These are phyloP conservation scores for Parafenestella ontariensis DNA, from an alignment of 2,329 filamentous ascomycete genomes.

Conservation along the genomic window DNA sequence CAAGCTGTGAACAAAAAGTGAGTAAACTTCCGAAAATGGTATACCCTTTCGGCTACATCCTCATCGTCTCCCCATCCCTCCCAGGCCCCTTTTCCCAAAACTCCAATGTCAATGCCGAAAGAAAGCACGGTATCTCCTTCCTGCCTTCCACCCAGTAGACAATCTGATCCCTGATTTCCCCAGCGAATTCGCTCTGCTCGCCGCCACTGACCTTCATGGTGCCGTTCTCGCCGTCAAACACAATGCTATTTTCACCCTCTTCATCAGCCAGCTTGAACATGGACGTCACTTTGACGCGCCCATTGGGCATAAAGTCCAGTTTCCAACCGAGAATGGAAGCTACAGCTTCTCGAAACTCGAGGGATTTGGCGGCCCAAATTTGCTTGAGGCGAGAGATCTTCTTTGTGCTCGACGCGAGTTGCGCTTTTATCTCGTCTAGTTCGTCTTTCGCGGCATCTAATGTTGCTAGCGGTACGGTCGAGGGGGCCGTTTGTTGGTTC, in stretches of 20 bases:
- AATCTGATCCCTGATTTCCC: slow-evolving; percentile 83
- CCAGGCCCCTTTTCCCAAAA: slow-evolving; percentile 76
- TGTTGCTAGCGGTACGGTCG: slow-evolving; percentile 77
- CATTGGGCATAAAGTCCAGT: slow-evolving; percentile 95
- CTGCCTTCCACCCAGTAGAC: slow-evolving; percentile 96
- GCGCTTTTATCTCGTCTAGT: slow-evolving; percentile 64
- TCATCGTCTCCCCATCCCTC: slow-evolving; percentile 28
- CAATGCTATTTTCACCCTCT: slow-evolving; percentile 65
- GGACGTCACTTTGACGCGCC: slow-evolving; percentile 88
- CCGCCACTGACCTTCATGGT: slow-evolving; percentile 98
- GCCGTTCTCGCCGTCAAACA: slow-evolving; percentile 91
- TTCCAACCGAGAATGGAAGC: slow-evolving; percentile 93
- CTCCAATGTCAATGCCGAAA: slow-evolving; percentile 89
- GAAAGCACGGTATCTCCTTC: slow-evolving; percentile 90
- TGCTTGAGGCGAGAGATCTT: slow-evolving; percentile 85
- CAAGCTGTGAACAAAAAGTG: neutral
- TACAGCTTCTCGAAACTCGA: slow-evolving; percentile 95
- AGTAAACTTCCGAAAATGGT: neutral
- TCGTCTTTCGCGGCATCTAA: slow-evolving; percentile 79
- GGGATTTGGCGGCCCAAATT: slow-evolving; percentile 88
- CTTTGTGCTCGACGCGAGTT: slow-evolving; percentile 73
- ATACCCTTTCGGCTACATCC: slow-evolving; percentile 8
- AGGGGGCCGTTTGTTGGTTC: slow-evolving; percentile 39
- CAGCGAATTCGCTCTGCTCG: slow-evolving; percentile 82
- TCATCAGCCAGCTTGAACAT: slow-evolving; percentile 78